Conservation (phyloP, 495 filamentous ascomycete genomes). For the Cairneyella variabilis region DNA sequence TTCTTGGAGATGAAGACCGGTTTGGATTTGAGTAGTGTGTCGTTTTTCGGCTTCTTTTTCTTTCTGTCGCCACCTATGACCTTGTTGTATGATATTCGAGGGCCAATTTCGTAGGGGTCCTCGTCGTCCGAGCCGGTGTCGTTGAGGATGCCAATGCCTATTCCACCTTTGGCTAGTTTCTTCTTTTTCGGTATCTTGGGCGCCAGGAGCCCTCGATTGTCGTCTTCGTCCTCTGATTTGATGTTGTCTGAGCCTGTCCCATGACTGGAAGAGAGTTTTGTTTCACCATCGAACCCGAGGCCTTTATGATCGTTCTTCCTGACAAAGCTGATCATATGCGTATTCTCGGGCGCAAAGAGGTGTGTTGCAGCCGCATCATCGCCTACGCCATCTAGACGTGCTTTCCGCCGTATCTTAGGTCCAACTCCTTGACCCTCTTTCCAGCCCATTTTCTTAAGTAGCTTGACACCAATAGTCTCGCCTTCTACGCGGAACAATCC, state of each 20-base stretch:
- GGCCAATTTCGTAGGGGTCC: conserved; percentile 89
- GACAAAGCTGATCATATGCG: conserved; percentile 67
- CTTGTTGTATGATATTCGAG: conserved; percentile 84
- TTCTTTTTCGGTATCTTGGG: conserved; percentile 41
- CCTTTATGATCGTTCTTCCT: conserved; percentile 80
- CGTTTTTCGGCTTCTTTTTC: conserved; percentile 57
- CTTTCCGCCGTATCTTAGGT: conserved; percentile 76
- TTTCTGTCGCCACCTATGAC: conserved; percentile 83
- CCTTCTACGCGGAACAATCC: conserved; percentile 71
- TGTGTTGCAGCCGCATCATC: conserved; percentile 50
- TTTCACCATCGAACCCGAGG: conserved; percentile 72
- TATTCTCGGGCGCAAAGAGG: conserved; percentile 87
- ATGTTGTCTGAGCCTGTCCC: conserved; percentile 27
- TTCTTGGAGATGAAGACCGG: conserved; percentile 82
- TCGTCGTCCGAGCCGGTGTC: conserved; percentile 98
- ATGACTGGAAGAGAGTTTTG: conserved; percentile 39
- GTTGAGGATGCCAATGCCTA: conserved; percentile 88
- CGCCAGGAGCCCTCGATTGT: conserved; percentile 20
- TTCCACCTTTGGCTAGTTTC: conserved; percentile 54
- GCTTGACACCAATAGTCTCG: conserved; percentile 85
- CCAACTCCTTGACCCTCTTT: conserved; percentile 90
- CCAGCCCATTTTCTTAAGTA: conserved; percentile 95
- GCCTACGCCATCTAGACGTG: conserved; percentile 51
- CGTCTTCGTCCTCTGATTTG: conserved; percentile 46
- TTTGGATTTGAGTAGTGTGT: conserved; percentile 63